These are phyloP conservation scores for Didymella lethalis DNA, from an alignment of 2,329 filamentous ascomycete genomes.

Conservation along the genomic window DNA sequence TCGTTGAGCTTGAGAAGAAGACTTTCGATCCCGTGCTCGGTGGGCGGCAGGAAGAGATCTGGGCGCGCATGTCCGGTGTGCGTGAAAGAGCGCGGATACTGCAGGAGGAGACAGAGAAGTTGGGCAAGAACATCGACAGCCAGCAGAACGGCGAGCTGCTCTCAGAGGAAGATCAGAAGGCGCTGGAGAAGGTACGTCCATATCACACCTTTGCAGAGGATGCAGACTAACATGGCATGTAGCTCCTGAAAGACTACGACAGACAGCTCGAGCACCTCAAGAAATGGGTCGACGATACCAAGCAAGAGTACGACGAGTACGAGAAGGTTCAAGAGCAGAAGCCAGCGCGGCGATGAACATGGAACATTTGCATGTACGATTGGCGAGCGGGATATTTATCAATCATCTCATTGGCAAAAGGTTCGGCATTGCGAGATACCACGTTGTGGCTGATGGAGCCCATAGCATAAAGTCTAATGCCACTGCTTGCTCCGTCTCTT, in stretches of 20 bases:
- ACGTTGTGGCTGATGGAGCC: slow-evolving; percentile 10
- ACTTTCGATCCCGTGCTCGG: slow-evolving; percentile 78
- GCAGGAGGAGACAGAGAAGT: slow-evolving; percentile 76
- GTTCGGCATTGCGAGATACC: slow-evolving; percentile 28
- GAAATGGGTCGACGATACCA: slow-evolving; percentile 67
- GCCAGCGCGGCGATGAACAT: slow-evolving; percentile 35
- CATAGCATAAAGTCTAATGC: slow-evolving; percentile 15
- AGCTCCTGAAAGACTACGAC: slow-evolving; percentile 84
- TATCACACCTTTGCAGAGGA: not conserved
- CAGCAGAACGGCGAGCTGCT: slow-evolving; percentile 60
- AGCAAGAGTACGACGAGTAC: slow-evolving; percentile 66
- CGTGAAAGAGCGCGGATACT: slow-evolving; percentile 76
- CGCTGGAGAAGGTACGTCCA: slow-evolving; percentile 73
- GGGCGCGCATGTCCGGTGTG: slow-evolving; percentile 80
- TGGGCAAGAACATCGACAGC: slow-evolving; percentile 59
- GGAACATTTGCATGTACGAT: slow-evolving; percentile 24
- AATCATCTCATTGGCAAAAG: slow-evolving; percentile 27
- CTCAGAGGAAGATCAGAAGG: slow-evolving; percentile 73
- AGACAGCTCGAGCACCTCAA: slow-evolving; percentile 78
- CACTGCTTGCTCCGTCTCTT: slow-evolving; percentile 6
- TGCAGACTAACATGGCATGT: not conserved
- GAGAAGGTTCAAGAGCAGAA: slow-evolving; percentile 49
- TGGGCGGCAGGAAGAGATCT: slow-evolving; percentile 82
- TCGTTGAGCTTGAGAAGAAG: slow-evolving; percentile 72
- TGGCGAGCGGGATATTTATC: slow-evolving; percentile 19